Percentiles rank a stretch among this genome's conserved stretches.
Conservation (phyloP, 2,329 filamentous ascomycete species). For the Aspergillus thermomutatus region DNA sequence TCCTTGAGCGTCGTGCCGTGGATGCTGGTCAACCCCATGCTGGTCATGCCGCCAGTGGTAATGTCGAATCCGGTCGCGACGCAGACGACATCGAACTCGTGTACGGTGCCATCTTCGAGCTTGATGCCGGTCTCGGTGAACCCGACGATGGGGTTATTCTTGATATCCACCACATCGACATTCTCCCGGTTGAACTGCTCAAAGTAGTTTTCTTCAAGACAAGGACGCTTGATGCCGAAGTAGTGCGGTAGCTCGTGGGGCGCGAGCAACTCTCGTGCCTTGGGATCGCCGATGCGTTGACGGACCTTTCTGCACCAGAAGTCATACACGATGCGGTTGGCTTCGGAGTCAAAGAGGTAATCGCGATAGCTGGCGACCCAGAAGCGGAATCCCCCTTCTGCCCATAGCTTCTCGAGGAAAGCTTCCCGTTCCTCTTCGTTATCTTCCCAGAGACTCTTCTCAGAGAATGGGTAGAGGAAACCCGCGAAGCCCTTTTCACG, state of each 20-base stretch:
- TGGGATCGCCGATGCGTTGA: constrained; percentile 49
- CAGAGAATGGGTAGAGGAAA: constrained; percentile 55
- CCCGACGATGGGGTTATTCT: constrained; percentile 40
- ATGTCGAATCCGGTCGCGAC: constrained; percentile 46
- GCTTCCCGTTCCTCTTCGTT: constrained; percentile 49
- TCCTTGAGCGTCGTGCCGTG: constrained; percentile 30
- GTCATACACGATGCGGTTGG: constrained; percentile 54
- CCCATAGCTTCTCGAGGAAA: constrained; percentile 51
- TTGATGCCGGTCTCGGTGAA: constrained; percentile 42
- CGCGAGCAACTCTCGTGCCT: constrained; percentile 50
- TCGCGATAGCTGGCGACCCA: constrained; percentile 57
- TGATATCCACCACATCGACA: constrained; percentile 47
- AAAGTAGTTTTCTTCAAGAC: constrained; percentile 50
- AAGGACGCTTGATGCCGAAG: constrained; percentile 53
- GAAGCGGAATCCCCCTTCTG: constrained; percentile 53
- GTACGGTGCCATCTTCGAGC: constrained; percentile 34
- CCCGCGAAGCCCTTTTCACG: constrained; percentile 56
- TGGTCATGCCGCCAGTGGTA: constrained; percentile 40
- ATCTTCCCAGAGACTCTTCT: constrained; percentile 57
- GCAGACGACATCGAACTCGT: constrained; percentile 41
- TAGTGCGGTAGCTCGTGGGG: constrained; percentile 52
- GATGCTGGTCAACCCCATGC: constrained; percentile 38
- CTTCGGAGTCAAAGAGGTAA: constrained; percentile 43
- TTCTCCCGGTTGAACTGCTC: constrained; percentile 48
- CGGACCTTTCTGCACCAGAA: constrained; percentile 56